Conservation (phyloP, 225 moss, liverwort and hornwort genomes). For the Straminergon stramineum region DNA sequence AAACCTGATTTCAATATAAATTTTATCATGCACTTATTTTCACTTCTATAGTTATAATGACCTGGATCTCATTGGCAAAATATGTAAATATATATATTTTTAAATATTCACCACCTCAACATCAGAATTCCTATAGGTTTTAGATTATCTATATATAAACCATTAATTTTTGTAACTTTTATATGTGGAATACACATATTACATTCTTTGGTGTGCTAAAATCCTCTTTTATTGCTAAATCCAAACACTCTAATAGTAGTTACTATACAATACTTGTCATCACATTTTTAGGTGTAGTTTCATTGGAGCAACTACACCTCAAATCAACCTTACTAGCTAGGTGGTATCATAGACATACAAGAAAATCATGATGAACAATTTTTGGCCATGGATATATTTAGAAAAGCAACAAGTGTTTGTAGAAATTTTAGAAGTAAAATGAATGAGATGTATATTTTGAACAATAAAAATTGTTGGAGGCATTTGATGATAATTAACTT, state of each 20-base stretch:
- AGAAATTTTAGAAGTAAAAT: not conserved
- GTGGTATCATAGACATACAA: not conserved
- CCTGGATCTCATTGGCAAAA: not conserved
- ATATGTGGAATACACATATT: not conserved
- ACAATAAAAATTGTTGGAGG: not conserved
- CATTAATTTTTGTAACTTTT: not conserved
- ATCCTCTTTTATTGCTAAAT: not conserved
- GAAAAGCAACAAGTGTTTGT: not conserved
- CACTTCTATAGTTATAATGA: not conserved
- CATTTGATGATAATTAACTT: not conserved
- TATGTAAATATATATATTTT: not conserved
- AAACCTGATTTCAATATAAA: not conserved
- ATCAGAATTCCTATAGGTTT: not conserved
- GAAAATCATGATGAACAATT: not conserved
- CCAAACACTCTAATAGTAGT: not conserved
- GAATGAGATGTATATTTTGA: not conserved
- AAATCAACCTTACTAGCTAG: not conserved
- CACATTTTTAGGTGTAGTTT: not conserved
- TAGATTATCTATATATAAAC: not conserved
- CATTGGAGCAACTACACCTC: not conserved
- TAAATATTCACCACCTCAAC: accelerated
- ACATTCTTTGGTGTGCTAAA: not conserved
- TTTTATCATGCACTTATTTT: no score
- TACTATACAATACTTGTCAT: not conserved
- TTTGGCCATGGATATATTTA: not conserved